phyloP scores from a whole-genome alignment of 2,329 filamentous ascomycete genomes.

The Alternaria viburni region DNA sequence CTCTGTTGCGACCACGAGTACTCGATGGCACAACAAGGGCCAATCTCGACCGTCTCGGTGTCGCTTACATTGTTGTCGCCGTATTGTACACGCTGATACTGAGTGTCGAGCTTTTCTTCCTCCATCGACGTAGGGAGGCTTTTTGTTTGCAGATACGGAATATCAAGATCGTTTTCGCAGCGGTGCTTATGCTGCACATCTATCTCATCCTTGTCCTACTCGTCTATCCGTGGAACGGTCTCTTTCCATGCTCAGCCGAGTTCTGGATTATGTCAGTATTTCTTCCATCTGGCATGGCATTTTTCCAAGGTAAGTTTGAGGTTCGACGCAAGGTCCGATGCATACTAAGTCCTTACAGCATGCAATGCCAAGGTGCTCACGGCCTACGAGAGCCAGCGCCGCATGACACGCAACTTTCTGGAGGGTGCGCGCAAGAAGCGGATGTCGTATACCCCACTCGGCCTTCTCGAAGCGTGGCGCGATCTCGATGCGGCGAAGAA shows the following conservation, averaged over 20 bases:
- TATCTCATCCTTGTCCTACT: slow-evolving; percentile 46
- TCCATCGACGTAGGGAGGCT: slow-evolving; percentile 35
- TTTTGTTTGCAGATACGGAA: slow-evolving; percentile 45
- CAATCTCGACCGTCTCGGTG: slow-evolving; percentile 42
- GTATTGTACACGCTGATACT: slow-evolving; percentile 44
- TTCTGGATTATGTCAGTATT: slow-evolving; percentile 50
- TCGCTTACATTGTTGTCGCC: slow-evolving; percentile 40
- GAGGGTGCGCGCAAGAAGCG: slow-evolving; percentile 45
- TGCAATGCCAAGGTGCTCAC: slow-evolving; percentile 47
- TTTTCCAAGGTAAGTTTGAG: slow-evolving; percentile 42
- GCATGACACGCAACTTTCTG: slow-evolving; percentile 43
- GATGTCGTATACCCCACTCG: slow-evolving; percentile 35
- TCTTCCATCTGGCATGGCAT: slow-evolving; percentile 47
- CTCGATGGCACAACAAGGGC: slow-evolving; percentile 37
- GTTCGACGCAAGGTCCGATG: background rate
- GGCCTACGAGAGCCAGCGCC: slow-evolving; percentile 44
- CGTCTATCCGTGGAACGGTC: slow-evolving; percentile 47
- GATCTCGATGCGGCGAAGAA: slow-evolving; percentile 42
- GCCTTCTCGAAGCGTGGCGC: slow-evolving; percentile 38
- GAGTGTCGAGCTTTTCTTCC: slow-evolving; percentile 37
- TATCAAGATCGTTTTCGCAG: slow-evolving; percentile 42
- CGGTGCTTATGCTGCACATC: slow-evolving; percentile 45
- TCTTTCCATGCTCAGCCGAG: slow-evolving; percentile 45
- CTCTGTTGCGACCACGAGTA: slow-evolving; percentile 30
- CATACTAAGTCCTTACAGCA: slow-evolving; percentile 19